Evolutionary conservation across 1,284 basidiomycete genomes (phyloP).

Genomic region (Rhodotorula sp.): DNA sequence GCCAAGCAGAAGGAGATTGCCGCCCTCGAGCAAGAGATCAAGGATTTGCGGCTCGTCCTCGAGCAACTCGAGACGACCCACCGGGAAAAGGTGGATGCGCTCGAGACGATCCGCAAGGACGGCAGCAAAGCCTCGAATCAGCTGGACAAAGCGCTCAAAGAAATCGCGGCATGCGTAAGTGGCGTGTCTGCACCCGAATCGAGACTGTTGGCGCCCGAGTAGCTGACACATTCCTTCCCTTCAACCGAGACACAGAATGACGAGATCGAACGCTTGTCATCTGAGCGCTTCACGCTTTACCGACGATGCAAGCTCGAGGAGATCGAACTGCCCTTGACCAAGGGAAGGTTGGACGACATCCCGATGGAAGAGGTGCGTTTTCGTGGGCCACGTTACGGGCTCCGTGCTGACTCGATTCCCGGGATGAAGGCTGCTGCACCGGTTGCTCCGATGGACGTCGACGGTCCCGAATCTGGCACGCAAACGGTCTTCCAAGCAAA

Average conservation of each 20-base stretch:
- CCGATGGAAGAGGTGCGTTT: constrained; percentile 80
- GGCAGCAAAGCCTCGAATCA: constrained; percentile 67
- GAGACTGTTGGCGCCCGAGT: too few relatives aligned
- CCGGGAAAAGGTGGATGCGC: constrained; percentile 64
- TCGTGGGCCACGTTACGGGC: neutral
- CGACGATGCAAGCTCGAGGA: constrained; percentile 91
- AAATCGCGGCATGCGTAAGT: constrained; percentile 73
- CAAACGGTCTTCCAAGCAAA: constrained; percentile 68
- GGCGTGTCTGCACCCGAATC: neutral
- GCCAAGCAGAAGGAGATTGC: constrained; percentile 20
- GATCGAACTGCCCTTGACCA: constrained; percentile 72
- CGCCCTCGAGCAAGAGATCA: constrained; percentile 29
- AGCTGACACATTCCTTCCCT: too few relatives aligned
- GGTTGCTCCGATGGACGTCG: constrained; percentile 71
- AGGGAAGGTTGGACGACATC: constrained; percentile 77
- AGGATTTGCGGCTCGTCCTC: constrained; percentile 47
- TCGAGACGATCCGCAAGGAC: constrained; percentile 74
- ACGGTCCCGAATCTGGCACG: constrained; percentile 74
- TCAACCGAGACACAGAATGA: constrained; percentile 87
- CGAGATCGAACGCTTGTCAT: constrained; percentile 82
- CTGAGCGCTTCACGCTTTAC: constrained; percentile 83
- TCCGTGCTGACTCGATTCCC: too few relatives aligned
- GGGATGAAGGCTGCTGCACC: constrained; percentile 21
- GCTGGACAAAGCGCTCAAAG: constrained; percentile 83
- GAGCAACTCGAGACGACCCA: constrained; percentile 58